A percentile compares a stretch with the other conserved stretches of the same genome.
Evolutionary conservation across 192 early-diverging fungal species (phyloP).

Genomic region (Entrophospora sp.): DNA sequence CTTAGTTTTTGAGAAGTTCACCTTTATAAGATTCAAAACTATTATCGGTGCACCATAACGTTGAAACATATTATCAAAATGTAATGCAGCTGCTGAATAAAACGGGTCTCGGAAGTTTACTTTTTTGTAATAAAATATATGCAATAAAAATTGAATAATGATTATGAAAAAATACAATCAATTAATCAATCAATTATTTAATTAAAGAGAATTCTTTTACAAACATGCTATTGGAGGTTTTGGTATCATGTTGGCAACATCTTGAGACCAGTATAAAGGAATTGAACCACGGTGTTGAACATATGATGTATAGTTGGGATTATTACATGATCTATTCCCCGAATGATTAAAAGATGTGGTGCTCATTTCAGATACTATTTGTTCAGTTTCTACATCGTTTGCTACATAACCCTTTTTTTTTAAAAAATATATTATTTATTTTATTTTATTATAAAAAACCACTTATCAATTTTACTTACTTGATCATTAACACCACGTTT

Average conservation of each 20-base stretch:
- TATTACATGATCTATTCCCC: constrained; percentile 37
- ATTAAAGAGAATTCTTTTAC: neutral
- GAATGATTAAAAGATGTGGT: constrained; percentile 79
- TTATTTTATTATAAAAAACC: too few species aligned
- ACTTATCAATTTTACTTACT: constrained; percentile 31
- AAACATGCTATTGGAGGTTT: constrained; percentile 82
- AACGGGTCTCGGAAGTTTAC: constrained; percentile 89
- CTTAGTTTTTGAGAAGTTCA: too few species aligned
- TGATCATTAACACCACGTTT: constrained; percentile 92
- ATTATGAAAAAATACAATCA: neutral
- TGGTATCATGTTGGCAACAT: constrained; percentile 81
- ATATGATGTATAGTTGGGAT: constrained; percentile 82
- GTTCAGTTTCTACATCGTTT: constrained; percentile 98
- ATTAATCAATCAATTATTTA: too few species aligned
- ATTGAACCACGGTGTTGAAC: constrained; percentile 97
- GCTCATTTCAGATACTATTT: constrained; percentile 88
- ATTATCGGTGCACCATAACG: constrained; percentile 90
- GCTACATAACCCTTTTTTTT: constrained; percentile 97
- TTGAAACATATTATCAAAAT: constrained; percentile 87
- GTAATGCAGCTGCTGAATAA: constrained; percentile 81
- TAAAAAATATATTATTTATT: too few species aligned
- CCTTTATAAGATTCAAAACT: constrained; percentile 93
- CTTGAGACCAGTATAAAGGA: constrained; percentile 93
- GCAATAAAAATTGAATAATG: neutral
- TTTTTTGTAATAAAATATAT: constrained; percentile 18